Evolutionary conservation across 2,329 filamentous ascomycete genomes (phyloP), one percentile per base, ranked within the genome.

Genomic region (Mycocentrospora acerina): DNA sequence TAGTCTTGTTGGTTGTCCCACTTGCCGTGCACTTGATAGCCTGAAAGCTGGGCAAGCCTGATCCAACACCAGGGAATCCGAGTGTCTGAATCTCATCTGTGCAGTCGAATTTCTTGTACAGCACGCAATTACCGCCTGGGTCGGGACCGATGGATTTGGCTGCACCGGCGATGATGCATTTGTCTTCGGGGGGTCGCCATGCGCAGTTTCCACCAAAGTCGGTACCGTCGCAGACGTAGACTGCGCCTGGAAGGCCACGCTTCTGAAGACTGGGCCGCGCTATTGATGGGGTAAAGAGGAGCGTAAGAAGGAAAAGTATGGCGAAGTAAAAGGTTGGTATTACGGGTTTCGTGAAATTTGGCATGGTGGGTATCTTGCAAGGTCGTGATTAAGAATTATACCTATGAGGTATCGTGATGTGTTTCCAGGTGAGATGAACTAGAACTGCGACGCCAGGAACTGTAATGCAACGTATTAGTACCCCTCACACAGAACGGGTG

Each of bases 191-290:
- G 1, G 46, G 29, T 2, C 45, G 51, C 62, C 62, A 66, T 32
- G 46, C 51, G 41, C 62, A 66, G 39, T 50, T 26, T 11, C 57
- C 59, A 10, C 42, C 32, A 33, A 65, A 66, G 27, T 64, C 55
- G 18, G 42, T 28, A 9, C 31, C 41, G 6, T 52, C 53, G 46
- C 62, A 66, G 10, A 57, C 56, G 46, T 65, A 66, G 14, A 64
- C 58, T 15, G 60, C 62, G 16, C 62, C 62, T 13, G 62, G 58
- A 15, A 66, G 61, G n/a, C 60, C 61, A 24, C 61, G 61, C 8
- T 50, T 51, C 13, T 52, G 46, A 13, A 61, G 37, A 12, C 19
- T 46, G n/a, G 41, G 49, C 12, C 33, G 42, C 11, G 48, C 49
- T 22, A 12, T 49, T 27, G 18, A 25, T 32, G 19, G 45, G n/a